Conservation (phyloP, 2,329 filamentous ascomycete species). For the Fusarium virguliforme region DNA sequence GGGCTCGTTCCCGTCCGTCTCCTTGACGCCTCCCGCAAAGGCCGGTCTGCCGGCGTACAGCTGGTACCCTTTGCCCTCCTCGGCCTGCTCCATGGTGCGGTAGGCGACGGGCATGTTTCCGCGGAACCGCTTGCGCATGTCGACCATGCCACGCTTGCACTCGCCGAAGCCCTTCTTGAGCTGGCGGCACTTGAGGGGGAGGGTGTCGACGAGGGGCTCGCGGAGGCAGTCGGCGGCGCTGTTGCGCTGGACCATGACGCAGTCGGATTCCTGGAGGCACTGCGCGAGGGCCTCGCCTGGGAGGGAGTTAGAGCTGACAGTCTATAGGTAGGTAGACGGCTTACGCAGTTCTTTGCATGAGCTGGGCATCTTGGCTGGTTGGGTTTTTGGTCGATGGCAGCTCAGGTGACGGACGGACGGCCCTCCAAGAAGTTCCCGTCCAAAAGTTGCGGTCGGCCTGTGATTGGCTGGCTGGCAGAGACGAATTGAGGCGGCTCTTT, state of each 20-base stretch:
- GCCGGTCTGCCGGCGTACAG: constrained; percentile 85
- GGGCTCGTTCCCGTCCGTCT: constrained; percentile 78
- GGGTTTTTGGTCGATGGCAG: constrained; percentile 35
- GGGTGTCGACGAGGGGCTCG: constrained; percentile 82
- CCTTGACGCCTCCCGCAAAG: constrained; percentile 75
- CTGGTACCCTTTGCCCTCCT: constrained; percentile 75
- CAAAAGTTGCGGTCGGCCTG: constrained; percentile 46
- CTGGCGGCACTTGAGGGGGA: constrained; percentile 92
- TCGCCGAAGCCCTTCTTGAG: constrained; percentile 93
- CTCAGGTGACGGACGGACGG: constrained; percentile 42
- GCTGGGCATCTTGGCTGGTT: constrained; percentile 80
- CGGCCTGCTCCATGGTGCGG: constrained; percentile 69
- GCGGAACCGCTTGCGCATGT: constrained; percentile 98
- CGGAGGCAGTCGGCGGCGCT: constrained; percentile 90
- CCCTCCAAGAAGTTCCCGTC: constrained; percentile 21
- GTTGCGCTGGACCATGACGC: constrained; percentile 93
- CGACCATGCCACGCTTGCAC: constrained; percentile 95
- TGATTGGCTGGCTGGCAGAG: constrained; percentile 46
- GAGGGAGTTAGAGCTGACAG: constrained; percentile 13
- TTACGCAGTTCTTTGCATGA: constrained; percentile 97
- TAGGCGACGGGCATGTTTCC: constrained; percentile 90
- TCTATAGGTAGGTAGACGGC: constrained; percentile 55
- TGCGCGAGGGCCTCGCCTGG: constrained; percentile 90
- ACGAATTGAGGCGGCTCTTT: constrained; percentile 25
- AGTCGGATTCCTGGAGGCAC: constrained; percentile 97